These are phyloP conservation scores for Neocucurbitaria cava DNA, from an alignment of 2,329 filamentous ascomycete species.

Conservation along the genomic window DNA sequence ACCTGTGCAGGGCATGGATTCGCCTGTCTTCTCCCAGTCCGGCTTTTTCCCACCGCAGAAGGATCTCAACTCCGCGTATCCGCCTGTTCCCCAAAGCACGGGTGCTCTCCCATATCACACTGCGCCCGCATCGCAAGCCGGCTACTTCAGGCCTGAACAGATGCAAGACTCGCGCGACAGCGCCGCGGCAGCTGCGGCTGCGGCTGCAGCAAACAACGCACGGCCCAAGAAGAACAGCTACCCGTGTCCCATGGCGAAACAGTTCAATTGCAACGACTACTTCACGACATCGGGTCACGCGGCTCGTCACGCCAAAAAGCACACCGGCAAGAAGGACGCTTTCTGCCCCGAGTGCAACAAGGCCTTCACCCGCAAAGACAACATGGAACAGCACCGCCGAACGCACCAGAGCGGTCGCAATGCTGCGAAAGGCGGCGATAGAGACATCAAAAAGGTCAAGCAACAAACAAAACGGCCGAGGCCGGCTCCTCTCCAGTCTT, in stretches of 20 bases:
- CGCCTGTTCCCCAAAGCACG: conserved; percentile 30
- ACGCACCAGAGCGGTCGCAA: conserved; percentile 69
- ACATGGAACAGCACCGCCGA: conserved; percentile 85
- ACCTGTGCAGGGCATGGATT: conserved; percentile 26
- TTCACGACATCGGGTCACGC: conserved; percentile 87
- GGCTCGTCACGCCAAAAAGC: conserved; percentile 84
- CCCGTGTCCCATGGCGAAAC: conserved; percentile 75
- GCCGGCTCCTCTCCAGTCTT: conserved; percentile 40
- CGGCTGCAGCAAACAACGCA: conserved; percentile 48
- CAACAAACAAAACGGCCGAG: conserved; percentile 42
- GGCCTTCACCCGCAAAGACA: conserved; percentile 82
- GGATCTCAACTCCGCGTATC: conserved; percentile 32
- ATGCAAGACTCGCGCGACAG: conserved; percentile 13
- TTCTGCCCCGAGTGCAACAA: conserved; percentile 75
- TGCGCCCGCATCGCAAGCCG: conserved; percentile 16
- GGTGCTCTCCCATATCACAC: conserved; percentile 34
- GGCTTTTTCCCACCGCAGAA: conserved; percentile 40
- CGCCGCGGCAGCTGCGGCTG: conserved; percentile 35
- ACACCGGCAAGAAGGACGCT: conserved; percentile 80
- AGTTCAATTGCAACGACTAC: conserved; percentile 75
- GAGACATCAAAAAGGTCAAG: conserved; percentile 49
- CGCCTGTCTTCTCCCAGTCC: conserved; percentile 36
- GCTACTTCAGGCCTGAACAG: conserved; percentile 28
- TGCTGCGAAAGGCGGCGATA: conserved; percentile 42
- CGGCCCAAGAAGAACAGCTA: conserved; percentile 70